phyloP scores from a whole-genome alignment of 768 basidiomycete genomes.

The Filobasidium floriforme region DNA sequence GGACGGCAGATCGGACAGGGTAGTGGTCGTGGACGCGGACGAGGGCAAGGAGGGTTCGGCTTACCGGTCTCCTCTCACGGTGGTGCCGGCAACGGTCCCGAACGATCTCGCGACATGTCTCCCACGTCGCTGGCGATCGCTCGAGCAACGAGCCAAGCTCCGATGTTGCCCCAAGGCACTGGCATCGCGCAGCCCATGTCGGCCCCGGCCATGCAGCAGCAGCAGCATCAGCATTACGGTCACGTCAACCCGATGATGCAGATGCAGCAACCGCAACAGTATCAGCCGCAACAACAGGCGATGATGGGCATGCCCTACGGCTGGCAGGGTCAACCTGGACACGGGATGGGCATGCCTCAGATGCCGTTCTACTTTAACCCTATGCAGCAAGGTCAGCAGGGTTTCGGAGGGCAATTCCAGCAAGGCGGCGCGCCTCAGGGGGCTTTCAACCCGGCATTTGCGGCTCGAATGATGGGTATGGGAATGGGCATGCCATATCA shows the following conservation, averaged over 20 bases:
- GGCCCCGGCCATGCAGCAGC: neutral
- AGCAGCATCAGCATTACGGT: neutral
- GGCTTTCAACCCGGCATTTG: neutral
- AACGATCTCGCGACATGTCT: slow-evolving; percentile 19
- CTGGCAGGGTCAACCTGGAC: neutral
- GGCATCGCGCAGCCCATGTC: slow-evolving; percentile 4
- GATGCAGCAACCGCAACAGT: neutral
- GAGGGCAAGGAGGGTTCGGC: slow-evolving; percentile 16
- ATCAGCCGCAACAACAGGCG: neutral
- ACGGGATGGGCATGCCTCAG: slow-evolving; percentile 4
- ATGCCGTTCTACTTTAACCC: neutral
- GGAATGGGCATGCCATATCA: slow-evolving; percentile 6
- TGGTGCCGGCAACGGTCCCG: neutral
- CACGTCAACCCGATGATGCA: neutral
- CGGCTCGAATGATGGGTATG: slow-evolving; percentile 17
- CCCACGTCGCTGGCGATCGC: slow-evolving; percentile 22
- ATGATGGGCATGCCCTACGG: neutral
- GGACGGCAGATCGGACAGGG: slow-evolving; percentile 22
- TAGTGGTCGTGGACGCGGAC: slow-evolving; percentile 15
- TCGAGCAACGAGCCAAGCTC: slow-evolving; percentile 10
- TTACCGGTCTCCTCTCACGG: neutral
- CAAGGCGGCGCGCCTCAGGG: neutral
- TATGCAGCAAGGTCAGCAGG: slow-evolving; percentile 10
- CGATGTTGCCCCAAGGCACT: neutral
- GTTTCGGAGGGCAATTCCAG: slow-evolving; percentile 1